phyloP scores from a whole-genome alignment of 768 basidiomycete genomes.

The Amanita molliuscula region DNA sequence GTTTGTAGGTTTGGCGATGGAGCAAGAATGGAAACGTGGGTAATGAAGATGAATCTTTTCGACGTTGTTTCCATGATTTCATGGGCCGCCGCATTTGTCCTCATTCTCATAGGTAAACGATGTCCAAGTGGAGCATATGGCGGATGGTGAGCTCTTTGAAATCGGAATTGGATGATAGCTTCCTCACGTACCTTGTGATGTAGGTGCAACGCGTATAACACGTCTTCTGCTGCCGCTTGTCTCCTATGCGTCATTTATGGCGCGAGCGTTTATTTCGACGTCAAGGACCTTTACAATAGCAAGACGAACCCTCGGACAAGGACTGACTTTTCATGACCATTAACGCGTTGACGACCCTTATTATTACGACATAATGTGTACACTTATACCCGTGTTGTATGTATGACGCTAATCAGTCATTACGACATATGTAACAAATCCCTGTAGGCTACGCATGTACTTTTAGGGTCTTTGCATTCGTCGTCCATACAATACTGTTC shows the following conservation, averaged over 20 bases:
- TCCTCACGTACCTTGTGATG: slow-evolving; percentile 5
- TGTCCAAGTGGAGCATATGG: slow-evolving; percentile 54
- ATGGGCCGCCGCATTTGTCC: slow-evolving; percentile 53
- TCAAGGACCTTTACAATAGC: slow-evolving; percentile 55
- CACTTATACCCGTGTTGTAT: not conserved
- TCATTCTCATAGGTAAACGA: slow-evolving; percentile 47
- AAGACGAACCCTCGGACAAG: slow-evolving; percentile 53
- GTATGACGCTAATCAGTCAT: not conserved
- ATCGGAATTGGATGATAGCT: not conserved
- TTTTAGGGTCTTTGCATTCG: not conserved
- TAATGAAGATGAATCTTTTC: slow-evolving; percentile 40
- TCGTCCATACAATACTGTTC: not conserved
- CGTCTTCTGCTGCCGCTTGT: slow-evolving; percentile 53
- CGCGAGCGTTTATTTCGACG: slow-evolving; percentile 49
- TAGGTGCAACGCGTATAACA: slow-evolving; percentile 68
- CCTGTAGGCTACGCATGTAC: not conserved
- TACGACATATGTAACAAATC: not conserved
- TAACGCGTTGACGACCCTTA: not conserved
- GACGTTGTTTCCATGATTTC: slow-evolving; percentile 37
- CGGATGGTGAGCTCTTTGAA: slow-evolving; percentile 41
- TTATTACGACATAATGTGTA: not conserved
- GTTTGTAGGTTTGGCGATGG: slow-evolving; percentile 52
- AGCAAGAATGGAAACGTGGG: slow-evolving; percentile 47
- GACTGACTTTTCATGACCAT: slow-evolving; percentile 5
- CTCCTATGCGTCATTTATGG: slow-evolving; percentile 45